A percentile compares a stretch with the other conserved stretches of the same genome.
Evolutionary conservation across 495 filamentous ascomycete genomes (phyloP).

Genomic region (Aspergillus kassunensis): DNA sequence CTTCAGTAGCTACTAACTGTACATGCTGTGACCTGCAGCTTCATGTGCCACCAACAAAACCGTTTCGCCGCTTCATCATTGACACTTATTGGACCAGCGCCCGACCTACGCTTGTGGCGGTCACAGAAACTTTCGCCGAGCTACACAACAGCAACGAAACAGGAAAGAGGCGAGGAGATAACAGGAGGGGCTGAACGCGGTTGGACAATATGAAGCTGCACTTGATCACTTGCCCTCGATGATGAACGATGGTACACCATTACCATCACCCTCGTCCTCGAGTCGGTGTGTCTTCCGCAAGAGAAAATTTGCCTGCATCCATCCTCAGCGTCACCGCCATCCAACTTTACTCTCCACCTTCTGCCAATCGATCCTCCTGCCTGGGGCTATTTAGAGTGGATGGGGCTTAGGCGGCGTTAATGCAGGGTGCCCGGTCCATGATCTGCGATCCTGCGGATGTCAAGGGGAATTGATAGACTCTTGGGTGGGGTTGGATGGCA

Average conservation of each 20-base stretch:
- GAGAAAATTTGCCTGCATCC: neutral
- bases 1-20: neutral
- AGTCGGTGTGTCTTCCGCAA: neutral
- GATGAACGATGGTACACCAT: too few relatives aligned
- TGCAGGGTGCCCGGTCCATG: conserved; percentile 15
- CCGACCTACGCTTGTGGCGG: conserved; percentile 4
- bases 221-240: neutral
- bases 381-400: neutral
- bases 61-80: neutral
- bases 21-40: neutral
- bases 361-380: too few relatives aligned
- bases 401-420: neutral
- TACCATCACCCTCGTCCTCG: neutral
- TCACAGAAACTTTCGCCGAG: neutral
- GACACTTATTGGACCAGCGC: neutral
- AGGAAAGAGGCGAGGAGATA: neutral
- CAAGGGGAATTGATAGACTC: conserved; percentile 7
- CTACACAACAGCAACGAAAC: neutral
- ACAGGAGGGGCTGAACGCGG: neutral
- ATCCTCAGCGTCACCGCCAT: neutral
- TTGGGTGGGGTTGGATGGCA: conserved; percentile 1
- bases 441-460: conserved; percentile 9
- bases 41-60: conserved; percentile 5
- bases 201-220: neutral
- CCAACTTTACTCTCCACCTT: neutral